These are phyloP conservation scores for Brassica nigra DNA, from an alignment of 345 rosid genomes.

Conservation along the genomic window DNA sequence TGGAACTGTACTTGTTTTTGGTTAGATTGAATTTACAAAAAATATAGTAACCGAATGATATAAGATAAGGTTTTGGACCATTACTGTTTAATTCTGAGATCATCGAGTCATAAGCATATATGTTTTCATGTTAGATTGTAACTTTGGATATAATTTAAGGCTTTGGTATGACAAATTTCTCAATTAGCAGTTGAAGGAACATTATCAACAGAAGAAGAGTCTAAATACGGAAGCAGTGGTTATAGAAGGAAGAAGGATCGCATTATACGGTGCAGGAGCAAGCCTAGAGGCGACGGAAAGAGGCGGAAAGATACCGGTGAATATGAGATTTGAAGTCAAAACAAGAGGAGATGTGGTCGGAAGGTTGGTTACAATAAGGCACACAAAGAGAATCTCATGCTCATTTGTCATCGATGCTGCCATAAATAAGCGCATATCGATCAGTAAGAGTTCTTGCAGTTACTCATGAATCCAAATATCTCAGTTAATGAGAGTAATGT, in stretches of 20 bases:
- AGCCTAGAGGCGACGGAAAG: slow-evolving; percentile 48
- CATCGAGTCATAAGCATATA: background rate
- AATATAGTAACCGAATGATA: background rate
- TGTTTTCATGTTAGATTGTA: background rate
- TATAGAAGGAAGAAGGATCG: slow-evolving; percentile 68
- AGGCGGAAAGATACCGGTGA: slow-evolving; percentile 53
- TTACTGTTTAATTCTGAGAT: background rate
- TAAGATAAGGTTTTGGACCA: background rate
- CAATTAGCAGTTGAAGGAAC: slow-evolving; percentile 67
- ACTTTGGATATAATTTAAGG: background rate
- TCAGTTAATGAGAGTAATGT: background rate
- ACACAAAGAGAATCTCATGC: slow-evolving; percentile 55
- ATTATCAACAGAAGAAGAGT: slow-evolving; percentile 77
- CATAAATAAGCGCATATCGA: slow-evolving; percentile 54
- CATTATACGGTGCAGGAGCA: slow-evolving; percentile 79
- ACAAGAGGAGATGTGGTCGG: slow-evolving; percentile 82
- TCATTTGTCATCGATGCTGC: slow-evolving; percentile 60
- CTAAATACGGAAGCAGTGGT: slow-evolving; percentile 52
- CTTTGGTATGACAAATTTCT: background rate
- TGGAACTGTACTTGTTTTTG: background rate
- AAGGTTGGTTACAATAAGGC: slow-evolving; percentile 69
- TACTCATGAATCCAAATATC: slow-evolving; percentile 29
- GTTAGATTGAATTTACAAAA: background rate
- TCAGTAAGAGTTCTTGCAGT: slow-evolving; percentile 54
- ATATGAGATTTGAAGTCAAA: slow-evolving; percentile 55